A percentile compares a stretch with the other conserved stretches of the same genome.
These are phyloP conservation scores for Sporothrix inflata DNA, from an alignment of 2,329 filamentous ascomycete species.

Conservation along the genomic window DNA sequence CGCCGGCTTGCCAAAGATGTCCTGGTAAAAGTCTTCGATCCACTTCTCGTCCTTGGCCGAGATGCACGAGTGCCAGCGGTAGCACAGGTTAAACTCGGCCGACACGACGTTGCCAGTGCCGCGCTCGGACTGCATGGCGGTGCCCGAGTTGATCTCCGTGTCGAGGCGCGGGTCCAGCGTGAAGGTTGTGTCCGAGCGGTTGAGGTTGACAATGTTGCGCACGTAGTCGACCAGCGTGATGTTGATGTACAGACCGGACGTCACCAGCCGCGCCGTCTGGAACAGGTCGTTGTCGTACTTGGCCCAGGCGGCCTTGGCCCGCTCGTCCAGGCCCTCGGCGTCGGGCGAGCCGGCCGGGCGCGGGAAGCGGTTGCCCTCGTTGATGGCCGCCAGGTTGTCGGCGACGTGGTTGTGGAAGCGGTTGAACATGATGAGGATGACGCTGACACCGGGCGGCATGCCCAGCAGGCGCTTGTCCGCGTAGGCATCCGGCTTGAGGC, in stretches of 20 bases:
- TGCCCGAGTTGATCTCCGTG: constrained; percentile 60
- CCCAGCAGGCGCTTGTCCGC: constrained; percentile 70
- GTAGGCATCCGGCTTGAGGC: constrained; percentile 73
- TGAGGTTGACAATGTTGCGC: constrained; percentile 74
- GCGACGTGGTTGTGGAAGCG: constrained; percentile 88
- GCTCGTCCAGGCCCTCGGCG: constrained; percentile 51
- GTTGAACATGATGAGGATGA: constrained; percentile 77
- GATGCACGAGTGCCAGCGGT: constrained; percentile 85
- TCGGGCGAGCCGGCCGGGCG: constrained; percentile 55
- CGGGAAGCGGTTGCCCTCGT: constrained; percentile 78
- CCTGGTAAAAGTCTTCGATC: constrained; percentile 70
- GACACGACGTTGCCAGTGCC: constrained; percentile 83
- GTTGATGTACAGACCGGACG: constrained; percentile 75
- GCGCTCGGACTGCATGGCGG: constrained; percentile 62
- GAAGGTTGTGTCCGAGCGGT: constrained; percentile 75
- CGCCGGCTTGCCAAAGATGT: constrained; percentile 64
- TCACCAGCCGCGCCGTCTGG: constrained; percentile 76
- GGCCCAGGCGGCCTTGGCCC: constrained; percentile 57
- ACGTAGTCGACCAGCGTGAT: constrained; percentile 80
- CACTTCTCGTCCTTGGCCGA: constrained; percentile 75
- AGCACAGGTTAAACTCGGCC: constrained; percentile 86
- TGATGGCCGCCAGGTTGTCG: constrained; percentile 78
- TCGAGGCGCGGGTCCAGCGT: constrained; percentile 76
- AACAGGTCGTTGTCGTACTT: constrained; percentile 79
- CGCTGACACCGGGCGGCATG: constrained; percentile 72